Percentiles rank a stretch among this genome's conserved stretches.
These are phyloP conservation scores for Lepidopterella palustris DNA, from an alignment of 495 filamentous ascomycete genomes.

Conservation along the genomic window DNA sequence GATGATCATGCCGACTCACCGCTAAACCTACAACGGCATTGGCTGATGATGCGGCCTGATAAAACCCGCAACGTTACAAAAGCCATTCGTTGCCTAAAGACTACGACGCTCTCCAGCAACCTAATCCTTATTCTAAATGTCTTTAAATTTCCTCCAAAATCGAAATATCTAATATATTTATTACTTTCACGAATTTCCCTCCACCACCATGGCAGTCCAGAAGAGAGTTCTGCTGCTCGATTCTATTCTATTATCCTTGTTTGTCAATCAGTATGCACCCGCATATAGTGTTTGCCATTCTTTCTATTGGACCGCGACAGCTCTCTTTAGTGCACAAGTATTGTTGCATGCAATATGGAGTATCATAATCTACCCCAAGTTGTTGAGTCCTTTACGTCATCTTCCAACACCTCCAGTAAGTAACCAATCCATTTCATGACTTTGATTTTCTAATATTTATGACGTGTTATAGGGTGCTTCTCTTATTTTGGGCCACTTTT, in stretches of 20 bases:
- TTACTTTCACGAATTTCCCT: too few relatives aligned
- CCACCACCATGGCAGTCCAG: constrained; percentile 1
- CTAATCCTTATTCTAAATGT: too few relatives aligned
- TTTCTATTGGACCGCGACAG: constrained; percentile 14
- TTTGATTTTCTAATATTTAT: background rate
- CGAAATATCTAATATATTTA: too few relatives aligned
- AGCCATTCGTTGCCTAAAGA: too few relatives aligned
- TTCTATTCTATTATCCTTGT: constrained; percentile 10
- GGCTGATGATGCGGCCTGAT: too few relatives aligned
- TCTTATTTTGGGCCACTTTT: constrained; percentile 51
- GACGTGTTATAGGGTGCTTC: constrained; percentile 33
- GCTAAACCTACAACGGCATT: too few relatives aligned
- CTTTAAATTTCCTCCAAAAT: too few relatives aligned
- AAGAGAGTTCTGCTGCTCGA: constrained; percentile 17
- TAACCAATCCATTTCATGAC: background rate
- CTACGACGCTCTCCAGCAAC: too few relatives aligned
- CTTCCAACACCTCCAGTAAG: constrained; percentile 36
- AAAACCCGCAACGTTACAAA: too few relatives aligned
- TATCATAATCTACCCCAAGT: constrained; percentile 53
- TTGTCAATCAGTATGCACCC: constrained; percentile 8
- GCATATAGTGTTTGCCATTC: background rate
- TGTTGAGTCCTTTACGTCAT: constrained; percentile 55
- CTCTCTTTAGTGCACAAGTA: constrained; percentile 5
- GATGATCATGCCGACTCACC: too few relatives aligned
- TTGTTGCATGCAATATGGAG: constrained; percentile 17